phyloP scores from a whole-genome alignment of 305 asterid species.

The Fraxinus floribunda region DNA sequence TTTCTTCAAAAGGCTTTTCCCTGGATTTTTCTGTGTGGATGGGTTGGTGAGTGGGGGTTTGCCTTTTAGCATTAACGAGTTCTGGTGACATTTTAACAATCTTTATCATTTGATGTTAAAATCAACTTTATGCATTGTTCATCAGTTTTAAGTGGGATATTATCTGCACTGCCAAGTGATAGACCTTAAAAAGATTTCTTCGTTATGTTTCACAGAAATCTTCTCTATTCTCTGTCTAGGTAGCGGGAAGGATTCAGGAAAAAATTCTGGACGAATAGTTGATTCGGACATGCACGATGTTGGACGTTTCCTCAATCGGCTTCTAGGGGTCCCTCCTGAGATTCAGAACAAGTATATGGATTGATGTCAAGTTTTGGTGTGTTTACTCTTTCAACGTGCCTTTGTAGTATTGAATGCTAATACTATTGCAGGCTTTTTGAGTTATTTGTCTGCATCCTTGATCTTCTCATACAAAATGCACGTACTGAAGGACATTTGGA shows the following conservation, averaged over 20 bases:
- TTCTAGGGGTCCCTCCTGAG: conserved; percentile 88
- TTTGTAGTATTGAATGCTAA: conserved; percentile 28
- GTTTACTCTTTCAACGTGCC: conserved; percentile 7
- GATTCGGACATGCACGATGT: conserved; percentile 98
- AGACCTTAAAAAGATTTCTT: not conserved
- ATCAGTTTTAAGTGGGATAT: conserved; percentile 1
- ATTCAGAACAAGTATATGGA: conserved; percentile 75
- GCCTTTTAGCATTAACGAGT: not conserved
- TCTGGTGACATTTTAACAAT: not conserved
- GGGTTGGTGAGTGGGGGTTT: not conserved
- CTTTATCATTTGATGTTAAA: not conserved
- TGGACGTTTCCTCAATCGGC: conserved; percentile 95
- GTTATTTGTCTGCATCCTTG: conserved; percentile 80
- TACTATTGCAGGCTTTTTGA: conserved; percentile 82
- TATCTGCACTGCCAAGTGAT: not conserved
- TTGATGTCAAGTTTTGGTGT: conserved; percentile 24
- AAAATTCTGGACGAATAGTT: conserved; percentile 73
- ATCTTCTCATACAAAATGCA: conserved; percentile 72
- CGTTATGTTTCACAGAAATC: conserved; percentile 11
- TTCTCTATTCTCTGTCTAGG: conserved; percentile 43
- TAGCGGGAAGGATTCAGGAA: conserved; percentile 73
- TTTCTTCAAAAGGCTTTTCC: conserved; percentile 9
- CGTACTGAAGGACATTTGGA: conserved; percentile 91
- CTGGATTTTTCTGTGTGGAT: not conserved
- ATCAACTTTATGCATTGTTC: not conserved